These are phyloP conservation scores for Oryza australiensis DNA, from an alignment of 176 grass and related monocot genomes.

Conservation along the genomic window DNA sequence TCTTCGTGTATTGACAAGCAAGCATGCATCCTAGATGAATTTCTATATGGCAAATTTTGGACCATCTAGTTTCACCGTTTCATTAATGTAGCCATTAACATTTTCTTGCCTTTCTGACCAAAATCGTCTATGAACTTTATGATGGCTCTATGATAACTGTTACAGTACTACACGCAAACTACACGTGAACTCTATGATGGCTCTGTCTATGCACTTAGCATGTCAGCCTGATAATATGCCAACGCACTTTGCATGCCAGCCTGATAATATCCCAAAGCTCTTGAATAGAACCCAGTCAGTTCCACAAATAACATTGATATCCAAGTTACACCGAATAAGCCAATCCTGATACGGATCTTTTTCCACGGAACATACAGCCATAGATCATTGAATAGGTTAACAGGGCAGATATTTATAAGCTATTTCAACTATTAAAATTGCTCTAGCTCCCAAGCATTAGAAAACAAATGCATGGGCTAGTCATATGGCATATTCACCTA, in stretches of 20 bases:
- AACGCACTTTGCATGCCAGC: background rate
- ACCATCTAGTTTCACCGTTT: background rate
- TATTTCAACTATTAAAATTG: background rate
- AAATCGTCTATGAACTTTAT: background rate
- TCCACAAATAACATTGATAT: background rate
- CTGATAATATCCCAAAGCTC: background rate
- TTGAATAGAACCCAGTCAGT: background rate
- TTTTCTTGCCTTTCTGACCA: background rate
- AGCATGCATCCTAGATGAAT: background rate
- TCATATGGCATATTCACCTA: background rate
- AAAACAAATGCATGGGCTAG: background rate
- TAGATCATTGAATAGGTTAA: background rate
- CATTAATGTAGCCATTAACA: background rate
- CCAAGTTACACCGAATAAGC: background rate
- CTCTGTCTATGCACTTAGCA: background rate
- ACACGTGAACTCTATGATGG: background rate
- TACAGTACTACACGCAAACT: background rate
- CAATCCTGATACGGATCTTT: background rate
- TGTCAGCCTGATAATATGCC: background rate
- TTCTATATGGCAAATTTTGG: background rate
- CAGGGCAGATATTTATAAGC: background rate
- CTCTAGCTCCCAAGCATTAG: background rate
- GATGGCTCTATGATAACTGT: background rate
- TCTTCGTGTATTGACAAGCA: background rate
- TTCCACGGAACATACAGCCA: background rate